Conservation (phyloP, 768 basidiomycete species). For the Boletus sp. region DNA sequence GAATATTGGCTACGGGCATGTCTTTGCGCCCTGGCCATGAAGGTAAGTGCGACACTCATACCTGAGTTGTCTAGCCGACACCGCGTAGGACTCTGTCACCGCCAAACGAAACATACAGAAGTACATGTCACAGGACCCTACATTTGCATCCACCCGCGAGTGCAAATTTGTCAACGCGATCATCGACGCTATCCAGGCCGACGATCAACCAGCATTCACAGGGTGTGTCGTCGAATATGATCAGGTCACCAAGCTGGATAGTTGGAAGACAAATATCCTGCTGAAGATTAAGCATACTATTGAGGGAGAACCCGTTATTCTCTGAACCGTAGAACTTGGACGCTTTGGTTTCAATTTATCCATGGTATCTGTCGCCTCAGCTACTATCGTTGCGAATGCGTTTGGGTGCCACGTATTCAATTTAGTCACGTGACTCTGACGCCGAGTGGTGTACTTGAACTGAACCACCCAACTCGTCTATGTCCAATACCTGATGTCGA, state of each 20-base stretch:
- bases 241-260: conserved; percentile 88
- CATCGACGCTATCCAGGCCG: conserved; percentile 72
- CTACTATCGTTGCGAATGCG: background rate
- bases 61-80: conserved; percentile 9
- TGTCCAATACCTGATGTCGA: conserved; percentile 34
- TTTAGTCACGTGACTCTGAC: conserved; percentile 25
- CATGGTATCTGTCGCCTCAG: background rate
- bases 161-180: conserved; percentile 81
- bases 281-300: conserved; percentile 86
- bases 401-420: conserved; percentile 18
- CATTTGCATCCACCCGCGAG: conserved; percentile 88
- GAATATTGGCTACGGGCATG: conserved; percentile 92
- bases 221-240: conserved; percentile 90
- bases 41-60: conserved; percentile 48
- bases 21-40: conserved; percentile 86
- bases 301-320: conserved; percentile 50
- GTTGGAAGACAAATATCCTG: conserved; percentile 92
- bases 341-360: background rate
- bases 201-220: conserved; percentile 73
- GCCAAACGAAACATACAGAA: conserved; percentile 75
- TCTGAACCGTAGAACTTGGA: conserved; percentile 14
- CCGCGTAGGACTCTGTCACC: conserved; percentile 73
- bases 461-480: background rate
- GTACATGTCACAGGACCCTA: conserved; percentile 79
- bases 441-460: background rate